phyloP scores from a whole-genome alignment of 2,329 filamentous ascomycete genomes.

The Lasiodiplodia sp. region DNA sequence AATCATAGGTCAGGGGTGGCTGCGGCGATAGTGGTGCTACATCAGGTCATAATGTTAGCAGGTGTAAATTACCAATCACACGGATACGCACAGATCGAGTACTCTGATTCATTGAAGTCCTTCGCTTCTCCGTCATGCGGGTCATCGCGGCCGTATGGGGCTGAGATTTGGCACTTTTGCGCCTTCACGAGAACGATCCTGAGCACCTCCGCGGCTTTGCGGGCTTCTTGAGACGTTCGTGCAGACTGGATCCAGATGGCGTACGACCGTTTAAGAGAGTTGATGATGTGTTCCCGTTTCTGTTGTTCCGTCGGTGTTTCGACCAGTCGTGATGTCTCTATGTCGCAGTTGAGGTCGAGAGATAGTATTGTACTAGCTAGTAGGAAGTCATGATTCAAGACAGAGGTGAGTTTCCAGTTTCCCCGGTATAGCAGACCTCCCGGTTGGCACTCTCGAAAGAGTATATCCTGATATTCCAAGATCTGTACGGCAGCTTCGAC shows the following conservation, averaged over 20 bases:
- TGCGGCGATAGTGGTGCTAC: too few species aligned
- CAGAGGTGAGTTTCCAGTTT: slow-evolving; percentile 53
- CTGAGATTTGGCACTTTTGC: not conserved
- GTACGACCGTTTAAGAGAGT: not conserved
- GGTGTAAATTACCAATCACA: too few species aligned
- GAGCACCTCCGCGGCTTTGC: not conserved
- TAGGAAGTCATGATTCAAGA: slow-evolving; percentile 56
- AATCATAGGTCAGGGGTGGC: too few species aligned
- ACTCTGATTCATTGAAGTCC: not conserved
- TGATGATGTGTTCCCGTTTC: not conserved
- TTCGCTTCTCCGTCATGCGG: not conserved
- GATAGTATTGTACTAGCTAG: slow-evolving; percentile 58
- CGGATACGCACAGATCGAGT: too few species aligned
- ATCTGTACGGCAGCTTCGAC: slow-evolving; percentile 55
- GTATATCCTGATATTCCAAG: slow-evolving; percentile 52
- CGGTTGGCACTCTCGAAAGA: slow-evolving; percentile 52
- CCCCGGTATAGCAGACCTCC: slow-evolving; percentile 51
- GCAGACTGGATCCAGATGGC: not conserved
- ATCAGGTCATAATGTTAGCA: too few species aligned
- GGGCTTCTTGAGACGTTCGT: not conserved
- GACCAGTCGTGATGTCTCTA: not conserved
- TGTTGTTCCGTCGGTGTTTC: not conserved
- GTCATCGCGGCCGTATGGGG: not conserved
- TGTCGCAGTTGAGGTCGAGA: slow-evolving; percentile 47
- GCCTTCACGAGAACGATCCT: not conserved